Conservation (phyloP, 495 filamentous ascomycete species). For the Cenococcum geophilum region DNA sequence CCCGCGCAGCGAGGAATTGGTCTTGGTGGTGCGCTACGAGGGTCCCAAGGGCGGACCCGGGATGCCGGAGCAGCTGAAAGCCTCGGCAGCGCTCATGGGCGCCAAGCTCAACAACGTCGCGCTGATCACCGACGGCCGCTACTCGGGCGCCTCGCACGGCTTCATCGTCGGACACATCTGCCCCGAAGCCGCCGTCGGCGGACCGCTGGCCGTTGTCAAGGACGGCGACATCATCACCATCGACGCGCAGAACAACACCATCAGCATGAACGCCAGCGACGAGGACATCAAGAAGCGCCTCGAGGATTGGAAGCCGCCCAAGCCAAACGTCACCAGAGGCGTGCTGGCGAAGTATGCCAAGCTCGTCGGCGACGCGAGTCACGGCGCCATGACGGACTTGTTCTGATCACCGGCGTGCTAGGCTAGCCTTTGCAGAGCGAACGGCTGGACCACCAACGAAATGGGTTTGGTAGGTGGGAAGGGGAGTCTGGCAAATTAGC, state of each 20-base stretch:
- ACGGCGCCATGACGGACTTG: conserved; percentile 50
- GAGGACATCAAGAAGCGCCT: conserved; percentile 65
- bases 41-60: conserved; percentile 93
- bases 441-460: too few species aligned
- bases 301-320: conserved; percentile 67
- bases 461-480: too few species aligned
- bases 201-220: conserved; percentile 72
- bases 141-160: conserved; percentile 83
- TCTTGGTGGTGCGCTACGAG: conserved; percentile 90
- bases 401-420: conserved; percentile 38
- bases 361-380: conserved; percentile 66
- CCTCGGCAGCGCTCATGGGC: conserved; percentile 87
- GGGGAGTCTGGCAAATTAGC: too few species aligned
- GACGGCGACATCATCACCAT: conserved; percentile 86
- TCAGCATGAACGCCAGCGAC: conserved; percentile 68
- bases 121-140: conserved; percentile 88
- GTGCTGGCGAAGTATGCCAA: conserved; percentile 84
- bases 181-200: conserved; percentile 80
- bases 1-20: conserved; percentile 74
- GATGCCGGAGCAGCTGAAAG: conserved; percentile 96
- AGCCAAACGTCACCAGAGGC: conserved; percentile 71
- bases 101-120: conserved; percentile 84
- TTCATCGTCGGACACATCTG: conserved; percentile 96
- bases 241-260: conserved; percentile 69
- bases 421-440: too few species aligned